These are phyloP conservation scores for Colletotrichum cereale DNA, from an alignment of 2,329 filamentous ascomycete species.

Conservation along the genomic window DNA sequence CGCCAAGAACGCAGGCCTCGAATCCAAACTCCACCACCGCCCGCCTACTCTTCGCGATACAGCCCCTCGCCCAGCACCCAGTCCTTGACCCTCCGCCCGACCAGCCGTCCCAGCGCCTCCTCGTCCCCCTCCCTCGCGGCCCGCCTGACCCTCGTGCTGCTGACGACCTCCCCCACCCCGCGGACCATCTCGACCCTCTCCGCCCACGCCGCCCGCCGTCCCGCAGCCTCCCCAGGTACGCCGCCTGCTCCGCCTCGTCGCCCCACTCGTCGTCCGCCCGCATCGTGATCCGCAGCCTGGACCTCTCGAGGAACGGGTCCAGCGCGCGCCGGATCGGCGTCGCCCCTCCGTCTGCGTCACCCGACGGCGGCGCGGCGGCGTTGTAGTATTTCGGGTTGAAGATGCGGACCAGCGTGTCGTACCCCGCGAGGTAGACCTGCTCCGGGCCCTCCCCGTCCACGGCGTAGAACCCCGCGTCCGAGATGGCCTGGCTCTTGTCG, in stretches of 20 bases:
- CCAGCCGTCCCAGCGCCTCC: conserved; percentile 63
- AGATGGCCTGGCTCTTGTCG: conserved; percentile 75
- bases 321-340: conserved; percentile 67
- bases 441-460: conserved; percentile 46
- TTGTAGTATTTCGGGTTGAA: conserved; percentile 80
- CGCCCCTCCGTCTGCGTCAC: conserved; percentile 20
- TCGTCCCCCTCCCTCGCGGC: conserved; percentile 63
- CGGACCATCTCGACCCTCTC: conserved; percentile 70
- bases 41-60: conserved; percentile 60
- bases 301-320: conserved; percentile 71
- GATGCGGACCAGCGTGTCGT: conserved; percentile 80
- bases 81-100: conserved; percentile 66
- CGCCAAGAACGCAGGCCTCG: too few species aligned
- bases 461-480: conserved; percentile 57
- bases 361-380: not conserved
- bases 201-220: conserved; percentile 67
- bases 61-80: conserved; percentile 70
- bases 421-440: conserved; percentile 80
- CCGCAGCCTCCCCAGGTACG: conserved; percentile 65
- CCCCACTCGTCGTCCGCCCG: conserved; percentile 74
- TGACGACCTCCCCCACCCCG: conserved; percentile 57
- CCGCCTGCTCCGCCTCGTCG: conserved; percentile 63
- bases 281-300: conserved; percentile 73
- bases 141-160: conserved; percentile 73
- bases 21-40: not conserved